A percentile compares a stretch with the other conserved stretches of the same genome.
phyloP scores from a whole-genome alignment of 2,329 filamentous ascomycete genomes.

The Arachnomyces sp. region DNA sequence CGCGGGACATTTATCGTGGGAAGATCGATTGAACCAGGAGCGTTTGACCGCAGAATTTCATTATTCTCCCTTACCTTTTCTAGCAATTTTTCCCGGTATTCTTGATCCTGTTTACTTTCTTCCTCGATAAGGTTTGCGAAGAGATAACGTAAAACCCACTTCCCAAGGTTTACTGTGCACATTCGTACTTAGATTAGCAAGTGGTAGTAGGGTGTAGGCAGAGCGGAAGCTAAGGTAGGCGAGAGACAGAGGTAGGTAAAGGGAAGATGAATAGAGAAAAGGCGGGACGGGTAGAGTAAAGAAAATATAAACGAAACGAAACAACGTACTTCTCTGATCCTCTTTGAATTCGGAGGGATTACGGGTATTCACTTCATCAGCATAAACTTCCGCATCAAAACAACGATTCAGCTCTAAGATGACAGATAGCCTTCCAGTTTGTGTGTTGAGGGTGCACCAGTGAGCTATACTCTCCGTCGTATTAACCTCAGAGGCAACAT shows the following conservation, averaged over 20 bases:
- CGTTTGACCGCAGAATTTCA: constrained; percentile 48
- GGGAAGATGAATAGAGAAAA: background rate
- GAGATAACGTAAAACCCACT: constrained; percentile 90
- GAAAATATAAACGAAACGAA: background rate
- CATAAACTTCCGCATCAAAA: constrained; percentile 96
- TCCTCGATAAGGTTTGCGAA: constrained; percentile 87
- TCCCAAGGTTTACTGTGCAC: constrained; percentile 78
- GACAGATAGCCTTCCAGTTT: constrained; percentile 84
- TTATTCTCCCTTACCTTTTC: constrained; percentile 54
- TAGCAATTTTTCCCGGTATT: constrained; percentile 62
- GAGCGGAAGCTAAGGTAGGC: too few species aligned
- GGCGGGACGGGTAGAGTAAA: background rate
- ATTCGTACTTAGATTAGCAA: constrained; percentile 2
- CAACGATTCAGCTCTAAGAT: constrained; percentile 90
- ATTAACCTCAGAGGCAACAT: constrained; percentile 80
- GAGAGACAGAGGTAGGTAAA: background rate
- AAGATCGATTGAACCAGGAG: constrained; percentile 55
- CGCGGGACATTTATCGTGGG: constrained; percentile 26
- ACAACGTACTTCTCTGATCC: constrained; percentile 75
- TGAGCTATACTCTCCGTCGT: constrained; percentile 83
- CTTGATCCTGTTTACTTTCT: constrained; percentile 74
- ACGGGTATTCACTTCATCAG: constrained; percentile 72
- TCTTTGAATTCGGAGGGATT: constrained; percentile 76
- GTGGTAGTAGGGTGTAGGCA: background rate
- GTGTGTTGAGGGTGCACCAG: constrained; percentile 92